Percentiles rank a stretch among this genome's conserved stretches.
phyloP scores from a whole-genome alignment of 768 basidiomycete species.

The Rhizopogon vinicolor region DNA sequence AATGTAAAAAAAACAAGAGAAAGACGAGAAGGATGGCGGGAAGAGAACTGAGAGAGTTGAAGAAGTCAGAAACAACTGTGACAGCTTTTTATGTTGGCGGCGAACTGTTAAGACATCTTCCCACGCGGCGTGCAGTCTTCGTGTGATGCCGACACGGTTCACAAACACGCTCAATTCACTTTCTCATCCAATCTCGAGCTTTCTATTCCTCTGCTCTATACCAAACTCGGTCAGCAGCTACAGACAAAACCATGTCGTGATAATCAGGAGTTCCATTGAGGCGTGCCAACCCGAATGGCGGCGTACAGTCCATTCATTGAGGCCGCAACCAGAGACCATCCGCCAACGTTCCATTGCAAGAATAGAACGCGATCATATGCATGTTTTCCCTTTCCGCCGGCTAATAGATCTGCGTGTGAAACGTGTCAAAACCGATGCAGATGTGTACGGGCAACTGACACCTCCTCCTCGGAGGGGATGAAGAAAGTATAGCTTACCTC shows the following conservation, averaged over 20 bases:
- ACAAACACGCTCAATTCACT: slow-evolving; percentile 2
- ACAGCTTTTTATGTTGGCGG: slow-evolving; percentile 13
- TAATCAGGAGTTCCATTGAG: not conserved
- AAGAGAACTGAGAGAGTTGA: slow-evolving; percentile 15
- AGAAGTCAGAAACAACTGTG: not conserved
- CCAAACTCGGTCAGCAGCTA: slow-evolving; percentile 6
- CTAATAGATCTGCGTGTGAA: slow-evolving; percentile 31
- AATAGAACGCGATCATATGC: slow-evolving; percentile 4
- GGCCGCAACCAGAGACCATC: not conserved
- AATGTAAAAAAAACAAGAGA: slow-evolving; percentile 7
- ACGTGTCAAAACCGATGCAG: not conserved
- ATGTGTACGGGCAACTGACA: not conserved
- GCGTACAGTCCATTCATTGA: not conserved
- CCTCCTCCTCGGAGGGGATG: not conserved
- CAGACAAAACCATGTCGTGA: not conserved
- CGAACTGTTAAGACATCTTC: slow-evolving; percentile 9
- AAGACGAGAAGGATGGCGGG: not conserved
- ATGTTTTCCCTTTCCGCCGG: not conserved
- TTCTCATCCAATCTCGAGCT: slow-evolving; percentile 10
- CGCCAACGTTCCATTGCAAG: not conserved
- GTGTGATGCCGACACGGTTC: slow-evolving; percentile 16
- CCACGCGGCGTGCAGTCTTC: slow-evolving; percentile 11
- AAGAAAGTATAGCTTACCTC: slow-evolving; percentile 52
- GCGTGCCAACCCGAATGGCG: not conserved
- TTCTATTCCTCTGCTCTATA: slow-evolving; percentile 7